A percentile compares a stretch with the other conserved stretches of the same genome.
phyloP scores from a whole-genome alignment of 2,329 filamentous ascomycete genomes.

The Zalaria sp. region DNA sequence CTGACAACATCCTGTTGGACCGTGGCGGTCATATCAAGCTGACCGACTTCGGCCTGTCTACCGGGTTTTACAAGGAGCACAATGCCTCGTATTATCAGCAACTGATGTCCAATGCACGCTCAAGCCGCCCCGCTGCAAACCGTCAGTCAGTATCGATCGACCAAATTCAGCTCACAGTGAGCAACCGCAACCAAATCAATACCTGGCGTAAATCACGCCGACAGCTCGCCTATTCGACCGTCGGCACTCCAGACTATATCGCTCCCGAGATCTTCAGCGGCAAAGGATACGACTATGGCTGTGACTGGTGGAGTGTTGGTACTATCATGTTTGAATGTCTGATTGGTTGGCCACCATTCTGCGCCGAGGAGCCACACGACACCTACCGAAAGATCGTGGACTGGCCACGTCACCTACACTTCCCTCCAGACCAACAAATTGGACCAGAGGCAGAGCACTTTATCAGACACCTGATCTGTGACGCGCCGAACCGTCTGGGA shows the following conservation, averaged over 20 bases:
- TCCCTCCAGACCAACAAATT: slow-evolving; percentile 87
- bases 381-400: slow-evolving; percentile 99
- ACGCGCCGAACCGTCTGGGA: slow-evolving; percentile 82
- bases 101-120: slow-evolving; percentile 51
- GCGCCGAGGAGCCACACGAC: slow-evolving; percentile 91
- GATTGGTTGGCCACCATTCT: slow-evolving; percentile 97
- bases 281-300: slow-evolving; percentile 89
- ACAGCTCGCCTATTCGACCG: slow-evolving; percentile 94
- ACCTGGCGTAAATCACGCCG: slow-evolving; percentile 94
- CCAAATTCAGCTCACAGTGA: slow-evolving; percentile 95
- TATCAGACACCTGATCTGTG: slow-evolving; percentile 86
- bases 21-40: slow-evolving; percentile 94
- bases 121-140: slow-evolving; percentile 42
- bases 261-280: slow-evolving; percentile 96
- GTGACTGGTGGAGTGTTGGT: slow-evolving; percentile 97
- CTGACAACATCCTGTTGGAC: slow-evolving; percentile 94
- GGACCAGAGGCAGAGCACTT: slow-evolving; percentile 81
- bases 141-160: slow-evolving; percentile 91
- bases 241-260: slow-evolving; percentile 97
- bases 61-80: slow-evolving; percentile 93
- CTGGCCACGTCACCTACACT: slow-evolving; percentile 90
- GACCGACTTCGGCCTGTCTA: slow-evolving; percentile 94
- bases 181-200: slow-evolving; percentile 95
- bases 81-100: slow-evolving; percentile 98
- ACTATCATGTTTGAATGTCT: slow-evolving; percentile 99